Base-by-base conservation (phyloP, 768 basidiomycete genomes). In the Hemileccinum impolitum region DNA sequence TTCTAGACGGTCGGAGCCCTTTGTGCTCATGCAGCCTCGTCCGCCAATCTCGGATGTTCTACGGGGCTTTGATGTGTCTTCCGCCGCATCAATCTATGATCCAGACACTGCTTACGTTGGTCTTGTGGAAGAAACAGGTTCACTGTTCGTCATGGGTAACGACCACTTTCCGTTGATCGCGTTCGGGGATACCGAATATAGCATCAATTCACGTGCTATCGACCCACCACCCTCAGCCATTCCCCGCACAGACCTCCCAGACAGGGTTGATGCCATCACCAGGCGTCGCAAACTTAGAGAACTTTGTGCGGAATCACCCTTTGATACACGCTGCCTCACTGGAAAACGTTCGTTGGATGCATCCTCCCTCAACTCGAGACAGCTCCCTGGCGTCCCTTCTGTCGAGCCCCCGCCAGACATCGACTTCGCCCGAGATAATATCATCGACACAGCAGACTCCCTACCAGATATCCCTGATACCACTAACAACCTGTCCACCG, bases 1-100 rank as follows among this genome's bases (percentile, higher is more conserved):
- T 41, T 52, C 74, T 18, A 63, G 68, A 15, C 76, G 75, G 15
- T 51, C 78, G 55, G 70, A 83, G 8, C 83, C 93, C 3, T 84
- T 95, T 60, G 84, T 91, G 8, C 81, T 97, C 11, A 81, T 93
- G 13, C 94, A 97, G 64, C 94, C 94, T 12, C 84, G 81, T 1
- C 85, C 89, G 0, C 77, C 81, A 30, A 74, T 93, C 2, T 76
- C 84, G 17, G 84, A 92, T 30, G 72, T 95, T 8, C 74, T 93
- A 30, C 83, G 85, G 10, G 63, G 62, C 14, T 65, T 66, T 26
- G 74, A 75, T 48, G 48, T 68, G 23, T 52, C 62, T 19, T 53
- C 62, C 15, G 54, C 64, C 60, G 38, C 64, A n/a, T 70, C 80
- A n/a, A 67, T 69, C 6, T 67, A 69, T 25, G 64, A 70, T 9